Evolutionary conservation across 73 alveolate genomes (phyloP).

Genomic region (Paramecium biaurelia): DNA sequence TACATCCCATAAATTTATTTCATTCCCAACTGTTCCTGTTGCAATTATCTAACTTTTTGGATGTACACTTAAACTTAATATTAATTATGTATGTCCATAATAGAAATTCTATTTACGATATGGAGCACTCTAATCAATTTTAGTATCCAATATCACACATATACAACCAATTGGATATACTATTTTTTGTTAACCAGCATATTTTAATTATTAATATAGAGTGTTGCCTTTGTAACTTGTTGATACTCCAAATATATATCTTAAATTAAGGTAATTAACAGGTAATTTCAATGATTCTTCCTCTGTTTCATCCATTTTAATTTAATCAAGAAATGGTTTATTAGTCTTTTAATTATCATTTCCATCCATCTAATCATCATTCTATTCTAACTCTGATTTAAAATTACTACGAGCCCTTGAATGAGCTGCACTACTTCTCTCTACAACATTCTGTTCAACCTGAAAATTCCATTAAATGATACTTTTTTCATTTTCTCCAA

Average conservation of each 20-base stretch:
- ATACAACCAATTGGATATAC: neutral
- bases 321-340: neutral
- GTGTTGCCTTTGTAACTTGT: neutral
- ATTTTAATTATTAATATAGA: neutral
- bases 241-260: constrained; percentile 84
- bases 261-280: constrained; percentile 80
- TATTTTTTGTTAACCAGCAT: neutral
- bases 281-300: constrained; percentile 71
- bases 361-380: constrained; percentile 1
- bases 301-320: constrained; percentile 42
- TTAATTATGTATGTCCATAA: constrained; percentile 88
- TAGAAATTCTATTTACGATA: constrained; percentile 82
- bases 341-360: constrained; percentile 6
- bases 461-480: constrained; percentile 88
- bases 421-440: constrained; percentile 23
- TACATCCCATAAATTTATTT: constrained; percentile 91
- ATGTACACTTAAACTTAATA: constrained; percentile 90
- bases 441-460: constrained; percentile 41
- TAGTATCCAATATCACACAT: neutral
- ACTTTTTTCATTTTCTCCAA: constrained; percentile 96
- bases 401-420: neutral
- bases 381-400: neutral
- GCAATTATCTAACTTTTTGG: constrained; percentile 91
- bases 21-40: constrained; percentile 90
- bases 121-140: constrained; percentile 10